Evolutionary conservation across 306 rosid species (phyloP), one percentile per base, ranked within the genome.

Genomic region (Delonix regia): DNA sequence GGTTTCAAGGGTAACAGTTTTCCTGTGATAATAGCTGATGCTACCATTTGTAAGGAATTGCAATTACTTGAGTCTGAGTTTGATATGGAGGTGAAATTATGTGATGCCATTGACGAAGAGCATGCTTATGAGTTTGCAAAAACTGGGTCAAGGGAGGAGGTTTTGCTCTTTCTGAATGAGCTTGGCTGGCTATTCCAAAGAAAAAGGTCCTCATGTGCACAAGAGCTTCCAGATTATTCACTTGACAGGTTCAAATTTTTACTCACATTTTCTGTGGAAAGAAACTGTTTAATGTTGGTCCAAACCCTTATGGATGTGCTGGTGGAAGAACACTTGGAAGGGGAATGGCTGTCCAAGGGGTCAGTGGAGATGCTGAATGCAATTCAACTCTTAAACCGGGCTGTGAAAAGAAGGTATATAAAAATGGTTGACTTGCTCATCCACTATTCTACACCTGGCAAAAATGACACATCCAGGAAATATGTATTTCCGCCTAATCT

Each of bases 101-200:
- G 84, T 69, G 92, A 89, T 73, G 79, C 78, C 77, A 80, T 80
- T 71, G 83, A 90, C 48, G 96, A 86, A 80, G 91, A 83, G 24
- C 85, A 78, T 52, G 86, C 41, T 64, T 45, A 48, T 70, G 87
- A 83, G 49, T 79, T 77, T 82, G 88, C 81, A 49, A 73, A 83
- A 82, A 93, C 88, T 10, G 87, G 82, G 69, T 87, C 93, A 48
- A 89, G 85, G 83, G 97, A 91, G 81, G 98, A 90, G 83, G 81
- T 79, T 80, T 73, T 94, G 65, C 94, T 85, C 77, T 94, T 94
- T 71, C 15, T 94, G 83, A 91, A 94, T 81, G 97, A 94, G 88
- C 94, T 94, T 66, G 98, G 98, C 25, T 94, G 98, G 98, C 85
- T 94, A 55, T 94, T 94, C 86, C 96, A 94, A 83, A 87, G 91